Percentiles rank a stretch among this genome's conserved stretches.
phyloP scores from a whole-genome alignment of 768 basidiomycete genomes.

The Russula emetica region DNA sequence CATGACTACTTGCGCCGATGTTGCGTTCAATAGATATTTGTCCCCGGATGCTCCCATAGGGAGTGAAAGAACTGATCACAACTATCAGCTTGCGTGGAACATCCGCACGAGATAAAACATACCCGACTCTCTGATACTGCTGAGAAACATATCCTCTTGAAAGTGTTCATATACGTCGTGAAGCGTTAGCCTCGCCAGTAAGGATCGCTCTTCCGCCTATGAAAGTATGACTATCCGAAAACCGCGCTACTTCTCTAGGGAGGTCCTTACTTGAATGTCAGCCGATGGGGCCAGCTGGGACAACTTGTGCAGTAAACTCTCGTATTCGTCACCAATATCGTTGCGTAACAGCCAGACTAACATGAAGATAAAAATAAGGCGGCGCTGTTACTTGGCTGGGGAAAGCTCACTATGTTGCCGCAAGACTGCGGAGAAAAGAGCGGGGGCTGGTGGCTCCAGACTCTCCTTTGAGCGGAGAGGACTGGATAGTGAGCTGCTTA shows the following conservation, averaged over 20 bases:
- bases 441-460: slow-evolving; percentile 54
- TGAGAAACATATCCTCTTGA: slow-evolving; percentile 82
- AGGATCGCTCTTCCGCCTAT: slow-evolving; percentile 69
- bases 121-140: slow-evolving; percentile 90
- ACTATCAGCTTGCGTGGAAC: not conserved
- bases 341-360: slow-evolving; percentile 67
- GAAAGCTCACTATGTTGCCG: slow-evolving; percentile 61
- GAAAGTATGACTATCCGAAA: not conserved
- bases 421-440: slow-evolving; percentile 56
- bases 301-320: slow-evolving; percentile 53
- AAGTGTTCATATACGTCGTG: slow-evolving; percentile 75
- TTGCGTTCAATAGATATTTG: slow-evolving; percentile 37
- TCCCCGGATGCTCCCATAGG: slow-evolving; percentile 70
- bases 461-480: not conserved
- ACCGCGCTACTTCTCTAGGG: not conserved
- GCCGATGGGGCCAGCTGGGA: slow-evolving; percentile 52
- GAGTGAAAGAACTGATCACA: slow-evolving; percentile 64
- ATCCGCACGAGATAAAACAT: slow-evolving; percentile 33
- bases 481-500: slow-evolving; percentile 19
- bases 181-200: slow-evolving; percentile 75
- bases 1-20: slow-evolving; percentile 55
- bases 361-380: slow-evolving; percentile 11
- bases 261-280: slow-evolving; percentile 49
- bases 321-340: slow-evolving; percentile 49
- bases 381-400: not conserved